Evolutionary conservation across 1,284 basidiomycete genomes (phyloP), one percentile per base, ranked within the genome.

Genomic region (Cryptococcus jaspeensis): DNA sequence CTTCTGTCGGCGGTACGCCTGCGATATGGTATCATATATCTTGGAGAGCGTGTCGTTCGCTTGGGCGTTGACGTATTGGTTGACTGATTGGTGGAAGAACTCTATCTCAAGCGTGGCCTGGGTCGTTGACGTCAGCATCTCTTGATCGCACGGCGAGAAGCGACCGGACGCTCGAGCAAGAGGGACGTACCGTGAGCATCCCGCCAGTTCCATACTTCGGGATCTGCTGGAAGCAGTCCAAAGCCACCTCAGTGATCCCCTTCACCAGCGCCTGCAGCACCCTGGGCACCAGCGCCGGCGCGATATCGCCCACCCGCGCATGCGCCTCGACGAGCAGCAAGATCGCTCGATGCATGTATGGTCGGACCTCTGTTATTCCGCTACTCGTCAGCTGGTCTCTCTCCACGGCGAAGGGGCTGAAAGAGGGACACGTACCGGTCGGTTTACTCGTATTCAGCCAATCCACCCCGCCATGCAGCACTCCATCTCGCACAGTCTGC

Each of bases 101-200:
- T 99, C 96, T 66, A 98, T 97, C 78, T 99, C 96, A 32, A 99
- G 85, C 2, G 96, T 99, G 2, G 96, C 95, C 88, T 96, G 70
- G 45, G 16, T 6, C 52, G 35, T 12, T 13, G 40, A 5, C 5
- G n/a, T 50, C 48, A 42, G 12, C 42, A 16, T 13, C 28, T 37
- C 36, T 44, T 36, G 50, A 35, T 41, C 41, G 28, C 28, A 32
- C 9, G 28, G 28, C 9, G 28, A 4, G 28, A 32, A 9, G 28
- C 9, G 28, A 4, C 5, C 4, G 28, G 28, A 32, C 28, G 28
- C 37, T 50, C 38, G 52, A 22, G 37, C 58, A 23, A 53, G 25
- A 23, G 28, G 23, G 11, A 82, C 87, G 62, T 73, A 93, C 92
- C 59, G 90, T 85, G 36, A 99, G 82, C 96, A 99, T 99, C 12